phyloP scores from a whole-genome alignment of 352 stramenopile genomes.

The Globisporangium paroecandrum region DNA sequence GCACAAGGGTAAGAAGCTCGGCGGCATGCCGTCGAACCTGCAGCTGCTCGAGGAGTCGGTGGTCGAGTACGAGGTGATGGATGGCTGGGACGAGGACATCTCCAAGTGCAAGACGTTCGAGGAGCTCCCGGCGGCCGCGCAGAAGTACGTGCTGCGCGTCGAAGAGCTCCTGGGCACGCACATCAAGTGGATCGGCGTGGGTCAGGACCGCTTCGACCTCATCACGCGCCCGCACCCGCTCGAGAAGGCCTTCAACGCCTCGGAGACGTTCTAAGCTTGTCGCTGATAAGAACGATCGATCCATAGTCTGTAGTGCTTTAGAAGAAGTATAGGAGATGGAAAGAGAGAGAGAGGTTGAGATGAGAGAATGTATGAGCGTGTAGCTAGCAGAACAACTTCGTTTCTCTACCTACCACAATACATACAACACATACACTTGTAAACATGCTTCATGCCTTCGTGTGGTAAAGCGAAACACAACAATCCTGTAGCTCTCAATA shows the following conservation, averaged over 20 bases:
- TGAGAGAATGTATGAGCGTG: neutral
- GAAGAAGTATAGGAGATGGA: neutral
- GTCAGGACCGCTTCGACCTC: constrained; percentile 94
- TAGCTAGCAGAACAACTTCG: neutral
- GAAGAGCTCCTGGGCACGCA: constrained; percentile 95
- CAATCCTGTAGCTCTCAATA: neutral
- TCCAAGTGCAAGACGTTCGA: constrained; percentile 95
- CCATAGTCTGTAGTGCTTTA: neutral
- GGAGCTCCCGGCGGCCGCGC: constrained; percentile 92
- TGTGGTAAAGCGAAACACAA: too few relatives aligned
- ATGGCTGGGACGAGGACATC: constrained; percentile 97
- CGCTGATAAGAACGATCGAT: neutral
- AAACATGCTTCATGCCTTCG: too few relatives aligned
- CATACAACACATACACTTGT: neutral
- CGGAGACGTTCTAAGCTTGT: constrained; percentile 14
- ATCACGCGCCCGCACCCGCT: constrained; percentile 86
- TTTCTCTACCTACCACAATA: constrained; percentile 1
- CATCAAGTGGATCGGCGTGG: constrained; percentile 98
- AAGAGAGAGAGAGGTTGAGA: neutral
- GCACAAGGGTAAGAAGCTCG: constrained; percentile 92
- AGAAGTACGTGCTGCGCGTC: constrained; percentile 96
- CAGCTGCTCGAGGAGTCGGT: constrained; percentile 90
- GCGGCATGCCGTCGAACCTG: constrained; percentile 94
- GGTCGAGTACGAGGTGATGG: constrained; percentile 94
- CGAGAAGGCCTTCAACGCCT: constrained; percentile 53